Evolutionary conservation across 805 yeast genomes (phyloP).

Genomic region (Wickerhamiella sorbophila): DNA sequence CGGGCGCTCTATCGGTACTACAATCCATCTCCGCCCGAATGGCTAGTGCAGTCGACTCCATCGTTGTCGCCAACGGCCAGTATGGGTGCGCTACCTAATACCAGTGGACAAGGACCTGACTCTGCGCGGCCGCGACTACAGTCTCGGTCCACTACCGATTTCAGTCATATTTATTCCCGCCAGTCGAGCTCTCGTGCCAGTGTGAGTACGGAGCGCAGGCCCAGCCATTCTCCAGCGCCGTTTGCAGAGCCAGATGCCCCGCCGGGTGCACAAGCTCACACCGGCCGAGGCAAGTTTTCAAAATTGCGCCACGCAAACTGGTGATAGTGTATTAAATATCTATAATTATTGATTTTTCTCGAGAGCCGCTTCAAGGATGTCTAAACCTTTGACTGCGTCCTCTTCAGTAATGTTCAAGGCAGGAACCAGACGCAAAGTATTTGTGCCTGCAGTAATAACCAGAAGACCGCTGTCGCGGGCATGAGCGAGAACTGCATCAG

Average conservation of each 20-base stretch:
- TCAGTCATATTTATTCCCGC: slow-evolving; percentile 1
- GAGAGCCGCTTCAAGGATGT: slow-evolving; percentile 47
- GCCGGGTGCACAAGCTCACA: too few species aligned
- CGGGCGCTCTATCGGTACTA: slow-evolving; percentile 32
- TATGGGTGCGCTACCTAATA: neutral
- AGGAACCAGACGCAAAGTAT: slow-evolving; percentile 82
- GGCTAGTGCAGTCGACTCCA: slow-evolving; percentile 18
- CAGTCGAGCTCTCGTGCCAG: neutral
- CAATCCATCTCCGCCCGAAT: slow-evolving; percentile 20
- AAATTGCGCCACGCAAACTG: neutral
- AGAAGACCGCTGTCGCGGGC: slow-evolving; percentile 72
- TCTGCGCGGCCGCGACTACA: neutral
- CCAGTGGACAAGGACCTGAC: neutral
- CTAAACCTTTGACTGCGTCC: slow-evolving; percentile 55
- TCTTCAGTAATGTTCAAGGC: slow-evolving; percentile 71
- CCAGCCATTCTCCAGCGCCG: neutral
- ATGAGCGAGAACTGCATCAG: slow-evolving; percentile 42
- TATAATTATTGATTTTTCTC: neutral
- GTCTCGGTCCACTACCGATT: neutral
- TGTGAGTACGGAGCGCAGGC: neutral
- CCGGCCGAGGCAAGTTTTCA: neutral
- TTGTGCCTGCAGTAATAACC: slow-evolving; percentile 83
- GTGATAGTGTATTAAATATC: neutral
- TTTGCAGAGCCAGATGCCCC: too few species aligned
- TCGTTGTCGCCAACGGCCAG: neutral